Evolutionary conservation across 2,329 filamentous ascomycete genomes (phyloP).

Genomic region (Paraphaeosphaeria minitans): DNA sequence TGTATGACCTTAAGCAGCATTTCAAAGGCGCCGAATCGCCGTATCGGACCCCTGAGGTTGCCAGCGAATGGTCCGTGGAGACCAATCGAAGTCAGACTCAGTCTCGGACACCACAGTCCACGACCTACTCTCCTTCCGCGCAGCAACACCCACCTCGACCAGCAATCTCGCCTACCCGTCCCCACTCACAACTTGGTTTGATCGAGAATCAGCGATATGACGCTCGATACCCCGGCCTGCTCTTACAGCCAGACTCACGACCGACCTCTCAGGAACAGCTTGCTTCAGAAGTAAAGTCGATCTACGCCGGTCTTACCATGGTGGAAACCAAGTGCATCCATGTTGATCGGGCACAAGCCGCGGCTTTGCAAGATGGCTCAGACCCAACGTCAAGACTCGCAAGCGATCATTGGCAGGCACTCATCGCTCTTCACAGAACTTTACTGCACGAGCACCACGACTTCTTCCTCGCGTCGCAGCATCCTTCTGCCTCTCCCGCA

Average conservation of each 20-base stretch:
- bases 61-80: slow-evolving; percentile 32
- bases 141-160: slow-evolving; percentile 17
- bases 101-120: slow-evolving; percentile 18
- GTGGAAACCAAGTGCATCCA: slow-evolving; percentile 88
- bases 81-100: slow-evolving; percentile 27
- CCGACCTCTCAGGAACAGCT: slow-evolving; percentile 79
- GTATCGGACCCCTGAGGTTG: slow-evolving; percentile 28
- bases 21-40: slow-evolving; percentile 21
- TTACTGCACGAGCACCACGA: slow-evolving; percentile 72
- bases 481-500: slow-evolving; percentile 71
- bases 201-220: slow-evolving; percentile 37
- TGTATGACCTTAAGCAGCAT: slow-evolving; percentile 28
- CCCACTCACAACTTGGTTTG: slow-evolving; percentile 42
- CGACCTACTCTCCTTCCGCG: slow-evolving; percentile 14
- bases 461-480: slow-evolving; percentile 80
- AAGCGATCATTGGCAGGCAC: slow-evolving; percentile 79
- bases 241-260: slow-evolving; percentile 66
- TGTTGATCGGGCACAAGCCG: slow-evolving; percentile 69
- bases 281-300: slow-evolving; percentile 79
- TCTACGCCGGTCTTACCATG: slow-evolving; percentile 83
- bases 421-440: slow-evolving; percentile 82
- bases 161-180: slow-evolving; percentile 16
- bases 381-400: slow-evolving; percentile 51
- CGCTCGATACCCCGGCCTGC: slow-evolving; percentile 46
- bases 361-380: slow-evolving; percentile 58